Base-by-base conservation (phyloP, 2,329 filamentous ascomycete species). In the Diaporthe sp. region DNA sequence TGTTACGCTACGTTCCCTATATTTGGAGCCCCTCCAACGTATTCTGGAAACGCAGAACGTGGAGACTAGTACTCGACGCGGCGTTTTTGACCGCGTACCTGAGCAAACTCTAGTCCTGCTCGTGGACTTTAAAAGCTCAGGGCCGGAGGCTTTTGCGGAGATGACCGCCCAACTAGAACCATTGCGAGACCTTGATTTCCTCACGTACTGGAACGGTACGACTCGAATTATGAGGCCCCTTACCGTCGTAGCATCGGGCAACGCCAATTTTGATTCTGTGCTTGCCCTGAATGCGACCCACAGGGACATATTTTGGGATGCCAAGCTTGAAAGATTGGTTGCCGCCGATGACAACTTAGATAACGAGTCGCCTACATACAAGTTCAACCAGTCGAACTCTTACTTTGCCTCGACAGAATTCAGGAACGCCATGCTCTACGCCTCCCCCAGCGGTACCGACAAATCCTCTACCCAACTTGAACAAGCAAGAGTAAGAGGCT, bases 41-140 rank as follows among this genome's bases (percentile, higher is more conserved):
- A 44, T 70, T 4, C 57, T 70, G 67, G 31, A 70, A 37, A 39
- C 13, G 22, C 46, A 55, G 25, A 70, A 70, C 49, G 15, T 34
- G 67, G 49, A 49, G 67, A 31, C 13, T 42, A 28, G 31, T 57
- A 34, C 46, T 39, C 49, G 46, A 28, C 67, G 67, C 25, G 67
- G 67, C 67, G 34, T 70, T 57, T 57, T 70, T 31, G 8, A 42
- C 49, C 46, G 22, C 19, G 49, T 15, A 31, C 67, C 67, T 39
- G 34, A 53, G 31, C 67, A 70, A 17, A 70, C 67, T n/a, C 49
- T 70, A 19, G 53, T 57, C 17, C 67, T 70, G 39, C 67, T 70
- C 49, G 67, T 70, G 67, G 67, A 70, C 25, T 57, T 70, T n/a
- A 70, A 70, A 57, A 39, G n/a, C 25, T n/a, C 67, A n/a, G 53